Evolutionary conservation across 495 filamentous ascomycete genomes (phyloP), one percentile per base, ranked within the genome.

Genomic region (Acidomyces sp.): DNA sequence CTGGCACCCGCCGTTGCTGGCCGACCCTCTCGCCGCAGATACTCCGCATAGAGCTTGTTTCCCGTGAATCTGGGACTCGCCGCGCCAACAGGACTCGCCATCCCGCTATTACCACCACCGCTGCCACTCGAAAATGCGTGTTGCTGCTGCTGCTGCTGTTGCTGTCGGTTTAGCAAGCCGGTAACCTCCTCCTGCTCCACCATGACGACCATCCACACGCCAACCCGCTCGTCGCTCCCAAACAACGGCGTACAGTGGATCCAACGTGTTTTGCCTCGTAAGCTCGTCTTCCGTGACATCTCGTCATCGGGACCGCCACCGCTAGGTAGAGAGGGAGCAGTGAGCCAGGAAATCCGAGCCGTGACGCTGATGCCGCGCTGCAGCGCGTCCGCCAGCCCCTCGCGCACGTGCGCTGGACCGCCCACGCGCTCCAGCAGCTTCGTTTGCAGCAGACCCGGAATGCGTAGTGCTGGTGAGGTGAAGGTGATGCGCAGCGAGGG

Each of bases 161-260:
- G 3, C 23, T 32, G 36, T 5, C 42, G 28, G 30, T 53, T 53
- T 17, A 53, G 26, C 21, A 9, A 10, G 3, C 51, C 51, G 1
- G 55, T 62, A 10, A 59, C 48, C 10, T 54, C 52, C 26, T 69
- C 65, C 21, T 58, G 57, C 39, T 77, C 73, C 0, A 78, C 67
- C 49, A 80, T 64, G 0, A 78, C 67, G 13, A 79, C 62, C 71
- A 80, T 75, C 74, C 72, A 78, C 0, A 77, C 74, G 35, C 75
- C 76, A 6, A 77, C 63, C 7, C 65, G 59, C 12, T 71, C 68
- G 43, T 78, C 68, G 22, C 55, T 62, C 0, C 75, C 73, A 11
- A 73, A 34, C 10, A 79, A 56, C 9, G 75, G 74, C 23, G 73
- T 78, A 54, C 71, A 75, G 46, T 78, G 74, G 28, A 79, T 70